Percentiles rank a stretch among this genome's conserved stretches.
Conservation (phyloP, 345 rosid species). For the Chamaenerion angustifolium region DNA sequence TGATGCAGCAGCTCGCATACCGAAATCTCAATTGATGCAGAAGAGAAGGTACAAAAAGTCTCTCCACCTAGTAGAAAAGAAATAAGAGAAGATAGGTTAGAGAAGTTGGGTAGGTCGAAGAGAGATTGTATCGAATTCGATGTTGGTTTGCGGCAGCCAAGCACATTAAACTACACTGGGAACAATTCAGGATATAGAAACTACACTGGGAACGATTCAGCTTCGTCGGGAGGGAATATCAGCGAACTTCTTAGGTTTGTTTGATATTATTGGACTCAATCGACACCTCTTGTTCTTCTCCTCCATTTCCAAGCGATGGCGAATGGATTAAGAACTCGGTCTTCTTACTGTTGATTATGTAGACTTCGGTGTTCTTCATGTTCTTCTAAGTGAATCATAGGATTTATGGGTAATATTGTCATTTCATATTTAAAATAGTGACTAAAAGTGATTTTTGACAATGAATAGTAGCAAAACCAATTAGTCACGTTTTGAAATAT, state of each 20-base stretch:
- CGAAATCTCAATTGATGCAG: slow-evolving; percentile 40
- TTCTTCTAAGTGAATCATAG: too few species aligned
- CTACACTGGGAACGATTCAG: slow-evolving; percentile 35
- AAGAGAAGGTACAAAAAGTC: slow-evolving; percentile 68
- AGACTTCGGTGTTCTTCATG: too few species aligned
- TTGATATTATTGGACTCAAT: not conserved
- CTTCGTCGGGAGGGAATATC: slow-evolving; percentile 55
- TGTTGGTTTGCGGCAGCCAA: slow-evolving; percentile 28
- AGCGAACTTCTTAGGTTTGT: slow-evolving; percentile 72
- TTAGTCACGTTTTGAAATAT: too few species aligned
- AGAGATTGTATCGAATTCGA: slow-evolving; percentile 45
- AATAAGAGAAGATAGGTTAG: slow-evolving; percentile 40
- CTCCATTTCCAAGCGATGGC: too few species aligned
- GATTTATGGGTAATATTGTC: too few species aligned
- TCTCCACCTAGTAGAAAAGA: slow-evolving; percentile 81
- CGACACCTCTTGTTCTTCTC: too few species aligned
- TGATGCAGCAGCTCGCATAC: slow-evolving; percentile 21
- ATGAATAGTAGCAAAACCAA: too few species aligned
- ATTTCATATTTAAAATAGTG: too few species aligned
- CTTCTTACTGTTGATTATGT: too few species aligned
- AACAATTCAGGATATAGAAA: slow-evolving; percentile 28
- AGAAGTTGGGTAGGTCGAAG: slow-evolving; percentile 38
- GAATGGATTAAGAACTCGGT: too few species aligned
- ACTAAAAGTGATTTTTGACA: too few species aligned
- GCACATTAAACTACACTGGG: slow-evolving; percentile 17